Evolutionary conservation across 352 stramenopile genomes (phyloP).

Genomic region (Globisporangium yorkense): DNA sequence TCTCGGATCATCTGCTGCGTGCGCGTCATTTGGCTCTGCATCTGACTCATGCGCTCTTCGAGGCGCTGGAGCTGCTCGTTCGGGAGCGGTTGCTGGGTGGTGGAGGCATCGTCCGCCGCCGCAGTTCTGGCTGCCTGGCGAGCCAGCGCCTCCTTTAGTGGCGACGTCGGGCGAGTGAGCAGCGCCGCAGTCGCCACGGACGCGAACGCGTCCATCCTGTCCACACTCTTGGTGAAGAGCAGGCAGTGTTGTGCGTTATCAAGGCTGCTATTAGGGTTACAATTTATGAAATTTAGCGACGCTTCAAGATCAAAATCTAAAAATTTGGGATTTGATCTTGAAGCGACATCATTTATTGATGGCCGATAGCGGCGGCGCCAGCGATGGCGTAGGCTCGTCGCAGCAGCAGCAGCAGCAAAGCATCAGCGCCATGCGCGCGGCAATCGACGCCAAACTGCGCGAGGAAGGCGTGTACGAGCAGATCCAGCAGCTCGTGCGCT

Average conservation of each 20-base stretch:
- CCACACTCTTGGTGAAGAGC: too few relatives aligned
- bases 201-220: slow-evolving; percentile 12
- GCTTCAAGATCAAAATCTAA: too few relatives aligned
- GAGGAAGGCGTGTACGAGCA: slow-evolving; percentile 76
- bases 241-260: too few relatives aligned
- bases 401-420: slow-evolving; percentile 19
- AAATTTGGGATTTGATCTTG: too few relatives aligned
- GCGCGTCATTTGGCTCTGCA: slow-evolving; percentile 31
- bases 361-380: background rate
- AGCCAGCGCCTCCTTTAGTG: background rate
- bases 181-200: slow-evolving; percentile 8
- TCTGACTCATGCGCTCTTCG: slow-evolving; percentile 33
- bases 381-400: background rate
- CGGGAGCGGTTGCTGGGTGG: background rate
- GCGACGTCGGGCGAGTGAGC: slow-evolving; percentile 2
- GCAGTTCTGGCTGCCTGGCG: background rate
- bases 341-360: background rate
- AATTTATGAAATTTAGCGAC: too few relatives aligned
- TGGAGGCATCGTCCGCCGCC: background rate
- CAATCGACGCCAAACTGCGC: slow-evolving; percentile 68
- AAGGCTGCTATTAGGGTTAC: too few relatives aligned
- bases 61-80: slow-evolving; percentile 18
- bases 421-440: slow-evolving; percentile 44
- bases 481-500: slow-evolving; percentile 53
- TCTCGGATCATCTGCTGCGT: slow-evolving; percentile 52